Base-by-base conservation (phyloP, 768 basidiomycete genomes). In the Kondoa malvinella region DNA sequence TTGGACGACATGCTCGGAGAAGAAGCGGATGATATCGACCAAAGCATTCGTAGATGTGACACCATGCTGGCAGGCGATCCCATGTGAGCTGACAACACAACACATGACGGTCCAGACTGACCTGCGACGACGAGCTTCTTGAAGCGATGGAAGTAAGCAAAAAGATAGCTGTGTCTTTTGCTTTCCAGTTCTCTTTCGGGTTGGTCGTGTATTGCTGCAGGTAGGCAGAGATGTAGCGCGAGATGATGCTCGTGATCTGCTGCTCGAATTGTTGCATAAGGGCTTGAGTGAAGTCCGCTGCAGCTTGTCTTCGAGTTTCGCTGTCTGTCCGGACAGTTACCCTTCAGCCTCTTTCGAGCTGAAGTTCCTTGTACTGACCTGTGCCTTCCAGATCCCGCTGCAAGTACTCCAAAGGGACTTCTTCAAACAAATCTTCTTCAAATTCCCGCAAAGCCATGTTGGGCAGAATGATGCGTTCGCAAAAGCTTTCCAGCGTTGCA, bases 351-450 rank as follows among this genome's bases (percentile, higher is more conserved):
- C 8, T 25, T 66, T 29, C 33, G 8, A 64, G 64, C 26, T 8
- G 76, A 81, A 76, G 67, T 87, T 78, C 66, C 85, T 66, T 26
- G 21, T 21, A 25, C 65, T 66, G n/a, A 63, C 65, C 69, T 81
- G 81, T 73, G 8, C 83, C 79, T 16, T 91, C 82, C 30, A 94
- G 80, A 73, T 94, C 91, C 56, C 89, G 81, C 26, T 90, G 86
- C 72, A 96, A 88, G 76, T 87, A 97, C 75, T 97, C 94, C 50
- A 94, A 82, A 0, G 95, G 92, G 72, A 95, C 92, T 69, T 97
- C 95, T 77, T 95, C 92, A 74, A 99, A 97, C 76, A 91, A 86
- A 73, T 99, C 95, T 63, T 89, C 82, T 67, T 96, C 92, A 72
- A 90, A 87, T 50, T 87, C 86, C 69, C 92, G 83, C 16, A 97